A percentile compares a stretch with the other conserved stretches of the same genome.
Conservation (phyloP, 352 stramenopile species). For the Peronosclerospora sorghi region DNA sequence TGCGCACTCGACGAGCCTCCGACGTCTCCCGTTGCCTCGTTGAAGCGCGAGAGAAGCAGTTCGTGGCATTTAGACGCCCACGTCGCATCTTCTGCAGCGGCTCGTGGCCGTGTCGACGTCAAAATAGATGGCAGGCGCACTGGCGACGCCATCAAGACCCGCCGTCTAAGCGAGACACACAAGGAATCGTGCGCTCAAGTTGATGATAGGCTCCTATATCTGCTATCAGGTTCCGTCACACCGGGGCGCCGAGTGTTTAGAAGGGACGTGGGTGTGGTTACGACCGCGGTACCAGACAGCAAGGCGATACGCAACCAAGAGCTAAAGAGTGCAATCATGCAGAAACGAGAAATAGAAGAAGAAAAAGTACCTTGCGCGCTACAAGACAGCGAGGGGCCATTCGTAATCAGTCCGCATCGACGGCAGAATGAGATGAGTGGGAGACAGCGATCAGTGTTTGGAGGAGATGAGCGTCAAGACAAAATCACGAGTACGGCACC, state of each 20-base stretch:
- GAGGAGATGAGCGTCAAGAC: conserved; percentile 1
- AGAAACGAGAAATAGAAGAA: too few relatives aligned
- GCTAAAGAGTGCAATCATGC: too few relatives aligned
- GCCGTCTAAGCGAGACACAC: conserved; percentile 9
- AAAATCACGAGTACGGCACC: conserved; percentile 4
- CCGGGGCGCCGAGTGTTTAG: conserved; percentile 6
- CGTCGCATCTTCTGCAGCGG: conserved; percentile 1
- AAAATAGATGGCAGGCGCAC: conserved; percentile 4
- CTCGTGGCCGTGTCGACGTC: not conserved
- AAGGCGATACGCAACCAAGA: too few relatives aligned
- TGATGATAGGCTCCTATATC: too few relatives aligned
- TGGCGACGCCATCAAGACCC: conserved; percentile 19
- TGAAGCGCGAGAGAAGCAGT: conserved; percentile 15
- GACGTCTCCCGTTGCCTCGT: conserved; percentile 2
- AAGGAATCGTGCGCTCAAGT: too few relatives aligned
- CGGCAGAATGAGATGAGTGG: conserved; percentile 3
- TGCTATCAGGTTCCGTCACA: conserved; percentile 1
- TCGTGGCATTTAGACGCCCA: conserved; percentile 9
- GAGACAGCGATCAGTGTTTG: conserved; percentile 6
- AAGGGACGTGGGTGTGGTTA: conserved; percentile 3
- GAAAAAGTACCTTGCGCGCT: too few relatives aligned
- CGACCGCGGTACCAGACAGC: conserved; percentile 1
- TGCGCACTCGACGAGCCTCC: conserved; percentile 17
- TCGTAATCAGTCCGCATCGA: conserved; percentile 10
- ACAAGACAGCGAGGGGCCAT: not conserved